Base-by-base conservation (phyloP, 2,329 filamentous ascomycete genomes). In the Macrophomina tecta region DNA sequence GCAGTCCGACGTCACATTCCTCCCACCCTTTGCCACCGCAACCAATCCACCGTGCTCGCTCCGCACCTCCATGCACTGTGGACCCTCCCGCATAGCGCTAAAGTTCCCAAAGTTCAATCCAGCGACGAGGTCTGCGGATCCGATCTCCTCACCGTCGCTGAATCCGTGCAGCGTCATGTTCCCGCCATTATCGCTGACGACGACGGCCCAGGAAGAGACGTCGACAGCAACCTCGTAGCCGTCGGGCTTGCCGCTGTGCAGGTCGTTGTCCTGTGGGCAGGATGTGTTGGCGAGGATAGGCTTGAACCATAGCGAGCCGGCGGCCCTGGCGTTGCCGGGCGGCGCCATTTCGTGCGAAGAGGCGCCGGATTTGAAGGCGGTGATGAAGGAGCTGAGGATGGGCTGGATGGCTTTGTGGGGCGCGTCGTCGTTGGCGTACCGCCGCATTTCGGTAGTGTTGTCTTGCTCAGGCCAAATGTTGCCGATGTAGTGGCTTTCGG, bases 401-500 rank as follows among this genome's bases (percentile, higher is more conserved):
- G 76, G 73, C 61, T 78, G 77, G 76, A 77, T 79, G 5, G 71
- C 78, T 12, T 62, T 66, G 72, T 79, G 77, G 14, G 72, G 70
- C 23, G 65, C 72, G 51, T 52, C 56, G 53, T 72, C 71, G 45
- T 72, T 74, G 46, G 73, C 73, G 65, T 79, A 80, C 6, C 9
- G 23, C 11, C 16, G 16, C 9, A 51, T 42, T n/a, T 51, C n/a
- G 1, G 62, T 38, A n/a, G 72, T 68, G 9, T 72, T 68, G 63
- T 76, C 74, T n/a, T 73, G 72, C 63, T 79, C 77, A 4, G 72
- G 66, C 73, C 75, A 77, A 40, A 74, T 71, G 16, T 73, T 73
- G 30, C 77, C 77, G 42, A 80, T 74, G 69, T 80, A 80, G 69
- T 80, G 78, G 67, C 72, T 74, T 63, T 79, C 77, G 16, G 76